Base-by-base conservation (phyloP, 2,329 filamentous ascomycete genomes). In the Phoma sp. region DNA sequence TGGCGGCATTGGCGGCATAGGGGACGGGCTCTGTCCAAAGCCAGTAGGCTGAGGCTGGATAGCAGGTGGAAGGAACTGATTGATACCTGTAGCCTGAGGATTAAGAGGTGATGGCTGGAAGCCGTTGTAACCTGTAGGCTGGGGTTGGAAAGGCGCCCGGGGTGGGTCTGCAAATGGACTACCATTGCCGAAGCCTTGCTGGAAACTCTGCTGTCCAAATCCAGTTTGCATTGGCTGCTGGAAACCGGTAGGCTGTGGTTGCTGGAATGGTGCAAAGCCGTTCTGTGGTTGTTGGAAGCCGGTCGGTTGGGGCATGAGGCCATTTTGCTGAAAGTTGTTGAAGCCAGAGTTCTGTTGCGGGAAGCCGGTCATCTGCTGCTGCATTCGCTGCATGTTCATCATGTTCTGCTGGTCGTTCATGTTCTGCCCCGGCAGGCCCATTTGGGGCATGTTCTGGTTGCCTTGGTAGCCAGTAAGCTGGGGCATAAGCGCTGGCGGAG, bases 371-470 rank as follows among this genome's bases (percentile, higher is more conserved):
- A 67, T 71, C 47, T 74, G 72, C 50, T 72, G 71, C 42, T 73
- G 69, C 62, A 70, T 60, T 14, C 56, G 60, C 36, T 76, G 75
- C 62, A 75, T 71, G 48, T 72, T 71, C 49, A 71, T 63, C 56
- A 71, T 57, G 30, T 64, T 69, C 42, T 72, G 71, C 55, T 95
- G 78, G 29, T 93, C 91, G 65, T 87, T 83, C 63, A 96, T 73
- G 72, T 88, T 93, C 74, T 93, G 90, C 11, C 92, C 91, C 3
- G 85, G 84, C 25, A 88, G 85, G 23, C 90, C 88, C 50, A 91
- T 80, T 59, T 86, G 86, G 10, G 78, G 78, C 60, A 84, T 82
- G 47, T 83, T 76, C 57, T 75, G 77, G 28, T 72, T 74, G 29
- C 56, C 59, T 64, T 72, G 71, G 47, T 84, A 81, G 7, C 93